phyloP scores from a whole-genome alignment of 2,329 filamentous ascomycete genomes.

The Dendryphion nanum region DNA sequence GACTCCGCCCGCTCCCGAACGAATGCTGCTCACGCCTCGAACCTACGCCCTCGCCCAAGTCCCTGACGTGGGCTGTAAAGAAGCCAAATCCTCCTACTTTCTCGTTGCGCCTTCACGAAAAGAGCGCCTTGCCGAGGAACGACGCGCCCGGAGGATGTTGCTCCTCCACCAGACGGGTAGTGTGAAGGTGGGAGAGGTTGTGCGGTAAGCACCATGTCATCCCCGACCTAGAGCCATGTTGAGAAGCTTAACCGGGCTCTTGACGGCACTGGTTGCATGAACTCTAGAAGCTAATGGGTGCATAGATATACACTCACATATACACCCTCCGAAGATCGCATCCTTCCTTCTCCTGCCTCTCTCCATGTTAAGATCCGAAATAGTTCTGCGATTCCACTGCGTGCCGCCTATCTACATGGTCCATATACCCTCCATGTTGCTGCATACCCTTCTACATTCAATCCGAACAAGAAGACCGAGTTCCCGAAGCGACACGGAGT shows the following conservation, averaged over 20 bases:
- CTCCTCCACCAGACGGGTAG: slow-evolving; percentile 86
- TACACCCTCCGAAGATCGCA: slow-evolving; percentile 82
- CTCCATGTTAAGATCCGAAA: slow-evolving; percentile 90
- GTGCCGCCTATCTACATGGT: slow-evolving; percentile 93
- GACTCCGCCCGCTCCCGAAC: slow-evolving; percentile 26
- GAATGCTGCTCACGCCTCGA: slow-evolving; percentile 44
- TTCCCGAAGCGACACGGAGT: slow-evolving; percentile 69
- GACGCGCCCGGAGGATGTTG: slow-evolving; percentile 62
- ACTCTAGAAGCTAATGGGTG: too few relatives aligned
- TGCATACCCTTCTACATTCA: slow-evolving; percentile 79
- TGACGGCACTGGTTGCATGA: slow-evolving; percentile 9
- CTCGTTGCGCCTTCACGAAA: slow-evolving; percentile 31
- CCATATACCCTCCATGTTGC: slow-evolving; percentile 89
- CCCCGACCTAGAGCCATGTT: slow-evolving; percentile 6
- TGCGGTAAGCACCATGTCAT: slow-evolving; percentile 61
- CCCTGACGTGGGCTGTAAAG: slow-evolving; percentile 30
- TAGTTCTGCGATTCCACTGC: slow-evolving; percentile 82
- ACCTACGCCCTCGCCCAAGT: slow-evolving; percentile 38
- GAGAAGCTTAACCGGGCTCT: slow-evolving; percentile 1
- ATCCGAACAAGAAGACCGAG: slow-evolving; percentile 76
- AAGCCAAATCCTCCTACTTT: slow-evolving; percentile 33
- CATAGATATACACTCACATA: slow-evolving; percentile 79
- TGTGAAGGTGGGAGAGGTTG: slow-evolving; percentile 91
- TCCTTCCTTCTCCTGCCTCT: slow-evolving; percentile 77
- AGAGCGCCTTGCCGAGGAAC: slow-evolving; percentile 31